Evolutionary conservation across 1,284 basidiomycete species (phyloP), one percentile per base, ranked within the genome.

Genomic region (Cryptococcus sp.): DNA sequence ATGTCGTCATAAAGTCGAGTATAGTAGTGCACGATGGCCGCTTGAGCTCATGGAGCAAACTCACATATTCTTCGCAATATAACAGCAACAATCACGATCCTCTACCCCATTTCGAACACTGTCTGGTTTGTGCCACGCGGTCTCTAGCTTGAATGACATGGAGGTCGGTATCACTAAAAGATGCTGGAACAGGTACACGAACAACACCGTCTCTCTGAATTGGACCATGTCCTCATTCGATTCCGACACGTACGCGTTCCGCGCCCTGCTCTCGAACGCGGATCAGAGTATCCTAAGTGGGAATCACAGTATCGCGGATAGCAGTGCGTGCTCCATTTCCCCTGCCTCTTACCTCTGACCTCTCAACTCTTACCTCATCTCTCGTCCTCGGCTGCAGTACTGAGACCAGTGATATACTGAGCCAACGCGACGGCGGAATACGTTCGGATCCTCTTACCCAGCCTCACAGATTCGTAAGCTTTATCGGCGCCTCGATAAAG

Each of bases 151-250:
- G n/a, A n/a, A n/a, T n/a, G n/a, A n/a, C n/a, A n/a, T n/a, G n/a
- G n/a, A n/a, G 5, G n/a, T 46, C 39, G 39, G 11, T 41, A 16
- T 35, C 39, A 22, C 23, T 25, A 41, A 30, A 20, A 20, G 15
- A 20, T 10, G 7, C 13, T 35, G 30, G 8, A 1, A n/a, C 51
- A 68, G 69, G 71, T 75, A 68, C 66, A 68, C 63, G 40, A 79
- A 79, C 67, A 63, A 69, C 61, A 75, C 75, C 5, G 75, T 78
- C 52, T 55, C 61, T 10, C 50, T 75, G 57, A 78, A 76, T 55
- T 79, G 75, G 76, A 75, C 75, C 7, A 47, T 60, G 10, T 60
- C 70, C 13, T 50, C 61, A 22, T 69, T 67, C 13, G 49, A 54
- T 1, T 63, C 60, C 10, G 76, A 78, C 61, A 70, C 68, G 7